Conservation (phyloP, 441 rosid species). For the Croton laevigatus region DNA sequence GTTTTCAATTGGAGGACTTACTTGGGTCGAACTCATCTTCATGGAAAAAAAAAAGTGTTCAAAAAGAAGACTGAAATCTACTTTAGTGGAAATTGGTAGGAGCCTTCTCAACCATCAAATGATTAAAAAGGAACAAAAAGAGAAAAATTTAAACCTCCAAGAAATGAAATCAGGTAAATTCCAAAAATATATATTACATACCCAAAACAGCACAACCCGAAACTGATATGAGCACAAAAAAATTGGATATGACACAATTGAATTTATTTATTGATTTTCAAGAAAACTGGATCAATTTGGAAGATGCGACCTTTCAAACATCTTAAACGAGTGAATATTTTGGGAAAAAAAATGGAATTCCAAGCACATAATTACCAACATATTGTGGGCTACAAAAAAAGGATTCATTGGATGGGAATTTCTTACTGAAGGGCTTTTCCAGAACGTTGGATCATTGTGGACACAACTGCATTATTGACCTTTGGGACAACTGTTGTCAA, state of each 20-base stretch:
- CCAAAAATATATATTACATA: constrained; percentile 5
- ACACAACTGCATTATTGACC: constrained; percentile 66
- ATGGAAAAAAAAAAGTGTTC: not conserved
- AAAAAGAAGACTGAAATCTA: not conserved
- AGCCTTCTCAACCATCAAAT: not conserved
- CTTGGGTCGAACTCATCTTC: not conserved
- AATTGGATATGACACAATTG: not conserved
- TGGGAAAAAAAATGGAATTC: not conserved
- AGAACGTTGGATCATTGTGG: constrained; percentile 77
- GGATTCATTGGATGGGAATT: not conserved
- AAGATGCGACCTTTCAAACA: not conserved
- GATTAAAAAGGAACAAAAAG: not conserved
- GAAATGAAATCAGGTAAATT: not conserved
- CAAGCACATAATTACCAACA: not conserved
- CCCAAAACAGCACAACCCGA: not conserved
- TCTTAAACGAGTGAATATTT: not conserved
- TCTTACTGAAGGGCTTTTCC: constrained; percentile 73
- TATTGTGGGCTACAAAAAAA: not conserved
- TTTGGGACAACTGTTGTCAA: constrained; percentile 59
- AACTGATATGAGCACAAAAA: not conserved
- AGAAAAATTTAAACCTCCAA: constrained; percentile 1
- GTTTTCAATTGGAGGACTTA: not conserved
- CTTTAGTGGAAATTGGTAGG: not conserved
- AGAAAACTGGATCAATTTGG: not conserved
- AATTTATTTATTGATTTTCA: not conserved